These are phyloP conservation scores for Malassezia globosa DNA, from an alignment of 1,284 basidiomycete genomes.

Conservation along the genomic window DNA sequence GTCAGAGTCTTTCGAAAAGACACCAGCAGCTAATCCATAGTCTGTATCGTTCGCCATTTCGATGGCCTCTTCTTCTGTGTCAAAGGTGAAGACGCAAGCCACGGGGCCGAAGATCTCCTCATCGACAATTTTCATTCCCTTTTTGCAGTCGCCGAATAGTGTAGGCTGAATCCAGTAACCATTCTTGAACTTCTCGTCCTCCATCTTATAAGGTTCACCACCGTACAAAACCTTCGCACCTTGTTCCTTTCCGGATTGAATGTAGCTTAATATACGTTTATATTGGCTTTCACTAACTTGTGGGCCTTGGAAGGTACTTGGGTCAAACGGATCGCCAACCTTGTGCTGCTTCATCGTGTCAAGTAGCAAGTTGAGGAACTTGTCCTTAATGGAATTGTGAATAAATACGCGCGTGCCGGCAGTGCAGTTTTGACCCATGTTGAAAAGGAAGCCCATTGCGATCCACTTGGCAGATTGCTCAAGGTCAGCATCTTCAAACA, in stretches of 20 bases:
- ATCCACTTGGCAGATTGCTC: constrained; percentile 77
- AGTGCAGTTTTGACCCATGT: constrained; percentile 83
- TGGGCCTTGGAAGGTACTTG: constrained; percentile 70
- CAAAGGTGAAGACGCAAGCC: constrained; percentile 60
- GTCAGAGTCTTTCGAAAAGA: constrained; percentile 60
- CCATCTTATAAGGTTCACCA: constrained; percentile 59
- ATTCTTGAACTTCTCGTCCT: no score
- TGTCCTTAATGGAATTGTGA: constrained; percentile 60
- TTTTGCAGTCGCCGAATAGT: constrained; percentile 54
- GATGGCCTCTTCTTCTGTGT: constrained; percentile 83
- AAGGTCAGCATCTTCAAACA: constrained; percentile 91
- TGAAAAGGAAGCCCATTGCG: constrained; percentile 76
- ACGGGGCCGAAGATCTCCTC: constrained; percentile 48
- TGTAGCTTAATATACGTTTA: constrained; percentile 74
- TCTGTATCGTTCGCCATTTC: constrained; percentile 70
- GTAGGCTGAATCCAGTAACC: constrained; percentile 75
- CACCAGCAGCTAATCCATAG: constrained; percentile 64
- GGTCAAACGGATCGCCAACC: constrained; percentile 75
- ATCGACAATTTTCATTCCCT: constrained; percentile 53
- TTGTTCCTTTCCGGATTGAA: constrained; percentile 67
- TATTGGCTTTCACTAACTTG: constrained; percentile 76
- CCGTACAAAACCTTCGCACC: constrained; percentile 83
- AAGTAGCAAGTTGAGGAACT: constrained; percentile 69
- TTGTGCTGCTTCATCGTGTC: constrained; percentile 79
- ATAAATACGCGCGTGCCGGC: constrained; percentile 53